Percentiles rank a stretch among this genome's conserved stretches.
Conservation (phyloP, 2,329 filamentous ascomycete genomes). For the Aspergillus sp. region DNA sequence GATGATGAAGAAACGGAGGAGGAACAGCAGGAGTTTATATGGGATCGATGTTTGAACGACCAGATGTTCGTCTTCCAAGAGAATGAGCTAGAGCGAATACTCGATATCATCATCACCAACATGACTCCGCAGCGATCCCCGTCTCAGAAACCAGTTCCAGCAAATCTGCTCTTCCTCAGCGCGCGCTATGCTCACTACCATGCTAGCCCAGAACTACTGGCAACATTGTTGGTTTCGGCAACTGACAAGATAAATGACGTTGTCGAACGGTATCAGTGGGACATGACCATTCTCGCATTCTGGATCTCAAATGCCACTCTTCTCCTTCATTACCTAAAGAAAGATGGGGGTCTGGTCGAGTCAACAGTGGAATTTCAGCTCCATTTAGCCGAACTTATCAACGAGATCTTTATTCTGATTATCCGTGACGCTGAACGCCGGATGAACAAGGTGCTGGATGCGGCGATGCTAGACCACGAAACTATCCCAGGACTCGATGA, state of each 20-base stretch:
- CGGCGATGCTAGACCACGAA: constrained; percentile 94
- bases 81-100: constrained; percentile 82
- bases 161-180: constrained; percentile 94
- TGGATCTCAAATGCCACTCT: constrained; percentile 98
- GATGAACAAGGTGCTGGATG: constrained; percentile 92
- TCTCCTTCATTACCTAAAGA: constrained; percentile 94
- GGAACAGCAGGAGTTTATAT: constrained; percentile 91
- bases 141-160: constrained; percentile 95
- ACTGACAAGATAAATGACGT: constrained; percentile 97
- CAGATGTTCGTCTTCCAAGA: constrained; percentile 99
- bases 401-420: constrained; percentile 97
- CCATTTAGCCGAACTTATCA: constrained; percentile 89
- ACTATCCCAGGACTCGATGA: constrained; percentile 97
- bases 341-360: constrained; percentile 77
- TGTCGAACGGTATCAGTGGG: constrained; percentile 95
- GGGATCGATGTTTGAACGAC: constrained; percentile 90
- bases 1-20: constrained; percentile 88
- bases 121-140: constrained; percentile 96
- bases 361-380: constrained; percentile 87
- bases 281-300: constrained; percentile 98
- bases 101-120: constrained; percentile 94
- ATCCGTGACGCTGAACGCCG: constrained; percentile 93
- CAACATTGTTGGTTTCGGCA: constrained; percentile 75
- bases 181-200: constrained; percentile 97
- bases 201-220: constrained; percentile 79